These are phyloP conservation scores for Oemleria cerasiformis DNA, from an alignment of 306 rosid species.

Conservation along the genomic window DNA sequence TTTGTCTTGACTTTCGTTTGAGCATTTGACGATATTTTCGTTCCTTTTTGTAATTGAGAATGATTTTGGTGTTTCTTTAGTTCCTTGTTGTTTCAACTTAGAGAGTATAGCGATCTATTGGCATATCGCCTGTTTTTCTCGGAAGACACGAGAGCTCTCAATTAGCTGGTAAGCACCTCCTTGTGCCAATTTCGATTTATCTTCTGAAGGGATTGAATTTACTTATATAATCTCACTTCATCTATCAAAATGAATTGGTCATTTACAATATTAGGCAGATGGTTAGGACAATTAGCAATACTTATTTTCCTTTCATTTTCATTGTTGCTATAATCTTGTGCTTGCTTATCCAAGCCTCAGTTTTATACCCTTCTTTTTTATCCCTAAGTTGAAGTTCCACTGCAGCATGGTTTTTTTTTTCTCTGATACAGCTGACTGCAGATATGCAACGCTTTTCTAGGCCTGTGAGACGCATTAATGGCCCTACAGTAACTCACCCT, in stretches of 20 bases:
- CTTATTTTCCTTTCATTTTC: too few relatives aligned
- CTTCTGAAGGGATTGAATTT: too few relatives aligned
- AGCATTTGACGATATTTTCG: too few relatives aligned
- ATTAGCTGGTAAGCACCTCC: too few relatives aligned
- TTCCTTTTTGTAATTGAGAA: not conserved
- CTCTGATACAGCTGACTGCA: constrained; percentile 72
- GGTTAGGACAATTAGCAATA: too few relatives aligned
- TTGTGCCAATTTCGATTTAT: too few relatives aligned
- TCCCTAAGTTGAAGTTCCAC: constrained; percentile 18
- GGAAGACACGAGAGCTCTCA: constrained; percentile 99
- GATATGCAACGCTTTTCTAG: constrained; percentile 99
- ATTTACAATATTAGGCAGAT: too few relatives aligned
- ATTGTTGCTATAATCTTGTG: too few relatives aligned
- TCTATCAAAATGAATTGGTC: too few relatives aligned
- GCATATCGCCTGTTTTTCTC: constrained; percentile 88
- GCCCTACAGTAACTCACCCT: constrained; percentile 93
- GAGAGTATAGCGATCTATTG: constrained; percentile 86
- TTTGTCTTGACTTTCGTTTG: too few relatives aligned
- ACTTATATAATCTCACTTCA: too few relatives aligned
- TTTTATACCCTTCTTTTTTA: constrained; percentile 12
- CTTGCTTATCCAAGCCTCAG: constrained; percentile 2
- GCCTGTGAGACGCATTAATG: constrained; percentile 96
- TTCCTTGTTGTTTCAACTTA: constrained; percentile 8
- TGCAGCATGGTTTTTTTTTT: constrained; percentile 20
- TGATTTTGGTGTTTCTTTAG: not conserved